Base-by-base conservation (phyloP, 768 basidiomycete genomes). In the Mycena pura region DNA sequence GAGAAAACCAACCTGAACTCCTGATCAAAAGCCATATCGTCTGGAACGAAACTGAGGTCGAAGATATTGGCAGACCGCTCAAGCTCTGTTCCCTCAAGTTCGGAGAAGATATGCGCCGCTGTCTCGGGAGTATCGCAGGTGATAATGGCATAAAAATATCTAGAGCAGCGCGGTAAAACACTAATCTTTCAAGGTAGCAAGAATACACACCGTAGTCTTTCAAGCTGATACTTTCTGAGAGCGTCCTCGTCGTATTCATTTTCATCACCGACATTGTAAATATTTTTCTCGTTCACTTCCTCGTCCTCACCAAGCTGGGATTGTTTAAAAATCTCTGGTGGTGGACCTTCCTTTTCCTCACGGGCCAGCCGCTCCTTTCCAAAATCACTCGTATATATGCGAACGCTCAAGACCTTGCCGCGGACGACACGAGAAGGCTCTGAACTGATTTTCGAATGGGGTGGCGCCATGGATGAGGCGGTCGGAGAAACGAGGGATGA, bases 11-110 rank as follows among this genome's bases (percentile, higher is more conserved):
- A 93, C 94, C 91, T 81, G 67, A 80, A 85, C 57, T 91, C 87
- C 15, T 85, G 84, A 19, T 90, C 91, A 68, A 98, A 97, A 2
- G 79, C 79, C 94, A 96, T 95, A 22, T 83, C 90, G 28, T 95
- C 88, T 0, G 95, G 93, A 11, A 96, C 94, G 73, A 91, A 98
- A 73, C 96, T 97, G 31, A 99, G 76, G 71, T 99, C 93, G 60
- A 99, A 90, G 7, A 98, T 84, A 72, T 99, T 99, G 3, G 97
- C 96, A 1, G 96, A 97, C 28, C 95, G 88, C 74, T 99, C 97
- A 15, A 99, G 84, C 73, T 99, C 97, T 2, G 96, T 93, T 15
- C 95, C 95, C 65, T 98, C 92, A 24, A 98, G 83, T 72, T 99
- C 95, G 29, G 82, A 75, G 70, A 90, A 91, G 28, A 96, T 86